Evolutionary conservation across 1,284 basidiomycete species (phyloP).

Genomic region (Leccinum solheimii): DNA sequence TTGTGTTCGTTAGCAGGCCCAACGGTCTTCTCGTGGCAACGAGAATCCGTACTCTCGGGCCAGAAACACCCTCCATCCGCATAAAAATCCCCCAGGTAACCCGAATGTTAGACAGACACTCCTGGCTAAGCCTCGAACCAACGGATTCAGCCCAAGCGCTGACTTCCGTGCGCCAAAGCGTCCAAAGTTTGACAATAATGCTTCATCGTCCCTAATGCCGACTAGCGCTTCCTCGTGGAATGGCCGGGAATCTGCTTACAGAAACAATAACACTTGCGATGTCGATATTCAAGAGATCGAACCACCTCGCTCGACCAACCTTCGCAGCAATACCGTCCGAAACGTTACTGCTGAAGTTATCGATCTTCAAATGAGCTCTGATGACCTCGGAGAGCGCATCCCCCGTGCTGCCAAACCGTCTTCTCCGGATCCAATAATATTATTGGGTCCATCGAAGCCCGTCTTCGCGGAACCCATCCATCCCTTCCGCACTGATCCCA

Average conservation of each 20-base stretch:
- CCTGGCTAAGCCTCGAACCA: slow-evolving; percentile 12
- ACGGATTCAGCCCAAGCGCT: neutral
- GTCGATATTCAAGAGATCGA: slow-evolving; percentile 27
- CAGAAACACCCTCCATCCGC: slow-evolving; percentile 1
- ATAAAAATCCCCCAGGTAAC: slow-evolving; percentile 19
- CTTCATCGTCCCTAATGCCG: neutral
- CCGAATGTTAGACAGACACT: slow-evolving; percentile 27
- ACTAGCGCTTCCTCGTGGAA: slow-evolving; percentile 10
- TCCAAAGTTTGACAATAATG: slow-evolving; percentile 18
- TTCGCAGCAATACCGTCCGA: slow-evolving; percentile 1
- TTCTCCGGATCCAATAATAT: slow-evolving; percentile 29
- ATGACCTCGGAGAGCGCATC: slow-evolving; percentile 28
- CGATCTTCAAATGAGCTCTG: slow-evolving; percentile 16
- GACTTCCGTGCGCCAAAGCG: slow-evolving; percentile 25
- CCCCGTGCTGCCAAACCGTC: slow-evolving; percentile 12
- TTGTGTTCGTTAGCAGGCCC: slow-evolving; percentile 13
- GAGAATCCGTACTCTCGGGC: slow-evolving; percentile 23
- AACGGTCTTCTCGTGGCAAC: slow-evolving; percentile 5
- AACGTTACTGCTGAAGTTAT: slow-evolving; percentile 26
- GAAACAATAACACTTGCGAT: slow-evolving; percentile 8
- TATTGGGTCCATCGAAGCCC: neutral
- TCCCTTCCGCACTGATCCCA: slow-evolving; percentile 27
- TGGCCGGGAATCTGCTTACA: neutral
- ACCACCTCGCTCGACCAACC: neutral
- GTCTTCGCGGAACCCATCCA: slow-evolving; percentile 5